Base-by-base conservation (phyloP, 495 filamentous ascomycete genomes). In the Apodospora peruviana region DNA sequence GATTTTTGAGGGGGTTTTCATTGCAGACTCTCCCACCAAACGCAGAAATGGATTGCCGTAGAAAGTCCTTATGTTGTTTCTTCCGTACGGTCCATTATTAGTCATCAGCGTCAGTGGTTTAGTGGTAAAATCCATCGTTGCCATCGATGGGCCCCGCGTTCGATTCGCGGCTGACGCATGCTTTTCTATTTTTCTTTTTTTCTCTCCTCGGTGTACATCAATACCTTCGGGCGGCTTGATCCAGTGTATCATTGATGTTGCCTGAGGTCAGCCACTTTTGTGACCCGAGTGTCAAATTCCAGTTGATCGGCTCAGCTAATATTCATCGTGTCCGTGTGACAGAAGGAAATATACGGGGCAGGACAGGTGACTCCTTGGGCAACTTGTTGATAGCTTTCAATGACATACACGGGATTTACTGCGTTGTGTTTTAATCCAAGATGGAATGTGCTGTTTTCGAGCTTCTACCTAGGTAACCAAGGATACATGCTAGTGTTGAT, bases 121-220 rank as follows among this genome's bases (percentile, higher is more conserved):
- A 73, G 69, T 73, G 69, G 69, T 73, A 73, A 72, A 73, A 73
- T 71, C 67, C 69, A 71, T 73, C 69, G 69, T 73, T 73, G 69
- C 69, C 69, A 73, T 73, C 69, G 69, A 72, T 71, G 69, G 67
- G 70, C 70, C 70, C 70, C 70, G 70, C 61, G 70, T 73, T 73
- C 70, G 69, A 71, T 71, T 71, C 68, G 62, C 68, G 68, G 68
- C 66, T 70, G 63, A 65, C 62, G 68, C 68, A 69, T 62, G n/a
- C n/a, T n/a, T n/a, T n/a, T n/a, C n/a, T n/a, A n/a, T n/a, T n/a
- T n/a, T n/a, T n/a, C n/a, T n/a, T n/a, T n/a, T n/a, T n/a, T n/a
- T n/a, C n/a, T 32, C 27, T 32, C 7, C 7, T 32, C 27, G 27
- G 27, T 32, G 27, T 32, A 32, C 27, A 32, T 32, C 27, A 32